These are phyloP conservation scores for Pseudomicrostroma phylloplanum DNA, from an alignment of 1,284 basidiomycete species.

Conservation along the genomic window DNA sequence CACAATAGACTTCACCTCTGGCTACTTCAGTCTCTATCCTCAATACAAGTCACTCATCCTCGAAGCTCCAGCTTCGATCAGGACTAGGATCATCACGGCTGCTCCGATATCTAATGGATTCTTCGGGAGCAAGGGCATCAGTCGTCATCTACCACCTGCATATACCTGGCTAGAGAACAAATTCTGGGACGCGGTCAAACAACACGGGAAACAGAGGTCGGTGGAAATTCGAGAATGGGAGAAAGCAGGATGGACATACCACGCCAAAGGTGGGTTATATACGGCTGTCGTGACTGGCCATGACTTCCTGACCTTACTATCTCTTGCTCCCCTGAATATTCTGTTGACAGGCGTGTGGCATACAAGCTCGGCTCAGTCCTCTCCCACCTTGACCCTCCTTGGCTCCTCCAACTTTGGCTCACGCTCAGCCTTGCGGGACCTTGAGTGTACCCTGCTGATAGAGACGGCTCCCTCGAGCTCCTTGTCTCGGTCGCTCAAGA, in stretches of 20 bases:
- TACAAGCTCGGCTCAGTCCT: slow-evolving; percentile 53
- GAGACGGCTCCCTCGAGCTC: slow-evolving; percentile 58
- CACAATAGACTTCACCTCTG: slow-evolving; percentile 61
- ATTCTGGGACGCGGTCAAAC: slow-evolving; percentile 64
- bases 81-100: slow-evolving; percentile 69
- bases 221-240: slow-evolving; percentile 71
- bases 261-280: slow-evolving; percentile 80
- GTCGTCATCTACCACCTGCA: slow-evolving; percentile 85
- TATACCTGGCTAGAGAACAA: slow-evolving; percentile 81
- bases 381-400: slow-evolving; percentile 63
- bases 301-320: neutral
- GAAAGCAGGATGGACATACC: slow-evolving; percentile 91
- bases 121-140: slow-evolving; percentile 78
- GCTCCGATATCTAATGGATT: slow-evolving; percentile 86
- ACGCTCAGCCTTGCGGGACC: slow-evolving; percentile 81
- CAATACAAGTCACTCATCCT: slow-evolving; percentile 58
- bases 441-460: slow-evolving; percentile 84
- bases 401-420: slow-evolving; percentile 95
- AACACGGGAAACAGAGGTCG: neutral
- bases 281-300: slow-evolving; percentile 8
- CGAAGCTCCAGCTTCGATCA: slow-evolving; percentile 53
- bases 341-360: slow-evolving; percentile 69
- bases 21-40: slow-evolving; percentile 84
- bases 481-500: slow-evolving; percentile 41
- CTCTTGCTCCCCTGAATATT: neutral